A percentile compares a stretch with the other conserved stretches of the same genome.
phyloP scores from a whole-genome alignment of 768 basidiomycete genomes.

The Chalciporus chontae region DNA sequence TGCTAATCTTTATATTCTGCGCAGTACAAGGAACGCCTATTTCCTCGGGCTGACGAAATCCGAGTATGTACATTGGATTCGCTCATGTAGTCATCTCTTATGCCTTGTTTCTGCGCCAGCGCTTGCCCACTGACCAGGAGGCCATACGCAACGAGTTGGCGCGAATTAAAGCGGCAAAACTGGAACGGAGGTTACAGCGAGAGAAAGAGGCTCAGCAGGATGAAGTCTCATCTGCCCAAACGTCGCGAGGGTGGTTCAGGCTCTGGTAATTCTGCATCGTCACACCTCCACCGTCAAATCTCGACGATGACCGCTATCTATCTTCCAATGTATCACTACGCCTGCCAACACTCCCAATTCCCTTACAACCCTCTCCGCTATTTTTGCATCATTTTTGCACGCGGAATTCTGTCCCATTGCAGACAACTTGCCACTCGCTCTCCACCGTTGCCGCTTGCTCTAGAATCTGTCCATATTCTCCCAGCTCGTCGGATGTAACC shows the following conservation, averaged over 20 bases:
- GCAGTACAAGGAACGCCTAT: conserved; percentile 71
- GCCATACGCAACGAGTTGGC: conserved; percentile 67
- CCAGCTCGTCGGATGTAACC: conserved; percentile 50
- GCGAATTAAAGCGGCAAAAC: conserved; percentile 63
- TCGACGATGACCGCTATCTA: background rate
- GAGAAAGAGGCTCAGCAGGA: conserved; percentile 35
- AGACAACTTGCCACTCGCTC: conserved; percentile 27
- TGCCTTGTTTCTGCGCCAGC: conserved; percentile 32
- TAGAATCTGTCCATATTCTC: conserved; percentile 43
- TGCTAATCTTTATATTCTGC: background rate
- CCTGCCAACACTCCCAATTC: background rate
- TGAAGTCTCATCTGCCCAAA: conserved; percentile 9
- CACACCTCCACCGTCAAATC: background rate
- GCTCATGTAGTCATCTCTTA: conserved; percentile 7
- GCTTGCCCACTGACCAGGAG: conserved; percentile 62
- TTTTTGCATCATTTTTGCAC: conserved; percentile 15
- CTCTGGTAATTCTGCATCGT: conserved; percentile 21
- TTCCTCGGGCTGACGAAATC: conserved; percentile 59
- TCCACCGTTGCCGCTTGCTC: conserved; percentile 32
- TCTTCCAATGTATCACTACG: conserved; percentile 18
- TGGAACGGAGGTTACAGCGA: conserved; percentile 41
- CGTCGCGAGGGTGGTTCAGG: conserved; percentile 28
- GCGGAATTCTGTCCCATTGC: conserved; percentile 25
- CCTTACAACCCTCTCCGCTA: background rate
- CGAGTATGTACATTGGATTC: conserved; percentile 36